Base-by-base conservation (phyloP, 2,329 filamentous ascomycete genomes). In the Sporothrix globosa region DNA sequence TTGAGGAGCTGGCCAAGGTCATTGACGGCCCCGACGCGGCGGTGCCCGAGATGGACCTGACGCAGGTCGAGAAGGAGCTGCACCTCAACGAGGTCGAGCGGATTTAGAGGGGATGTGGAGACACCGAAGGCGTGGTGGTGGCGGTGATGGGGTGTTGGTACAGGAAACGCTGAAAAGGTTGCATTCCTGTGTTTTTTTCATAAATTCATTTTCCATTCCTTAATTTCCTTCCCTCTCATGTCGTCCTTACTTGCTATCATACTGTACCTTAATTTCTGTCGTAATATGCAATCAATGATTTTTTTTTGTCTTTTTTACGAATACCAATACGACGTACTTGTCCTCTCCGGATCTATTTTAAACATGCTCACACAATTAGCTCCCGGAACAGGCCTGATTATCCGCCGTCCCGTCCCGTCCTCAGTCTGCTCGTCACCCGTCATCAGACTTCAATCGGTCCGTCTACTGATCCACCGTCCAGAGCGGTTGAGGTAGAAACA, bases 1-100 rank as follows among this genome's bases (percentile, higher is more conserved):
- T 90, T 48, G 88, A 90, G 79, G 88, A 90, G 78, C 83, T 91
- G 65, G 87, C 86, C 76, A 87, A 87, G 80, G 84, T 90, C 79
- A 90, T 90, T 78, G 88, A 90, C 74, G 88, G 87, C 52, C 85
- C 88, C 44, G 79, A 84, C 21, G 87, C 86, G 48, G 74, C 79
- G 60, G 84, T 85, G 19, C 83, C 80, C 6, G 79, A 81, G 71
- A 71, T 85, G 69, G 81, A 85, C 74, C 75, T 85, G 53, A 77
- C 79, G 56, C 78, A 82, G 76, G 77, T 83, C 68, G 81, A 84
- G 77, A 82, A 83, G 77, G 82, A 84, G 74, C 72, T 76, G 0
- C 72, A 75, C 44, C 73, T 76, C 68, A 70, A 71, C 52, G 61
- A 69, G 56, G 41, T 30, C 21, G 53, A 68, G 39, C 50, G 66